A percentile compares a stretch with the other conserved stretches of the same genome.
These are phyloP conservation scores for Ustilago esculenta DNA, from an alignment of 1,284 basidiomycete species.

Conservation along the genomic window DNA sequence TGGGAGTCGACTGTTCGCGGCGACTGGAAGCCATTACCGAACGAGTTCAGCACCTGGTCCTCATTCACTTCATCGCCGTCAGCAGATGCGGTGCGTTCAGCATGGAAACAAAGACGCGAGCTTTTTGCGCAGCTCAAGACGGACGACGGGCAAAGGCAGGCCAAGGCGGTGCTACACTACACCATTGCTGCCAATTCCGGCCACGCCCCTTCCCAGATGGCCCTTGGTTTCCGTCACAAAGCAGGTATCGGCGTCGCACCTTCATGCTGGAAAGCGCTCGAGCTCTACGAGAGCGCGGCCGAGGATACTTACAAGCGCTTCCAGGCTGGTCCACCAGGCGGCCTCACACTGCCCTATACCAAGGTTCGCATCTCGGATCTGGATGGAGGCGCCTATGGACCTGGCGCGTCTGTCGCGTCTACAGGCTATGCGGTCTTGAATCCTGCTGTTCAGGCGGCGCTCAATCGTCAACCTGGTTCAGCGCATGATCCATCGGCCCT, in stretches of 20 bases:
- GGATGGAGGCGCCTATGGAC: slow-evolving; percentile 87
- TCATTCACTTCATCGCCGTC: slow-evolving; percentile 30
- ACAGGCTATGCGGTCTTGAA: slow-evolving; percentile 72
- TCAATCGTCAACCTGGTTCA: slow-evolving; percentile 51
- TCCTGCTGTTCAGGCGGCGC: slow-evolving; percentile 80
- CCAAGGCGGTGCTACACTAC: slow-evolving; percentile 84
- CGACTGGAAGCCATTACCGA: slow-evolving; percentile 36
- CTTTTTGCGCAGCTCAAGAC: slow-evolving; percentile 42
- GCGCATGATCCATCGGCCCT: slow-evolving; percentile 43
- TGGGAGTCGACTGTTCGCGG: slow-evolving; percentile 50
- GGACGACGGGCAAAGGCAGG: slow-evolving; percentile 43
- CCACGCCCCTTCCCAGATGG: slow-evolving; percentile 87
- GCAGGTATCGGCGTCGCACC: slow-evolving; percentile 82
- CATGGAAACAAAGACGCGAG: slow-evolving; percentile 39
- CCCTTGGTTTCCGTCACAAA: slow-evolving; percentile 93
- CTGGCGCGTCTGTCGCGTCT: slow-evolving; percentile 88
- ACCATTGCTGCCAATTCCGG: slow-evolving; percentile 90
- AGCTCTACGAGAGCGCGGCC: slow-evolving; percentile 57
- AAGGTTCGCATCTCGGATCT: slow-evolving; percentile 87
- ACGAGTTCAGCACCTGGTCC: slow-evolving; percentile 15
- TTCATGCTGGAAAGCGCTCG: slow-evolving; percentile 71
- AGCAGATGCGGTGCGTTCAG: slow-evolving; percentile 24
- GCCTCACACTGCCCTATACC: slow-evolving; percentile 82
- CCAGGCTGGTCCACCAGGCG: slow-evolving; percentile 86
- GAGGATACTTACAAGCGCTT: slow-evolving; percentile 74